phyloP scores from a whole-genome alignment of 1,139 yeast species.

The Zygoascus meyerae region DNA sequence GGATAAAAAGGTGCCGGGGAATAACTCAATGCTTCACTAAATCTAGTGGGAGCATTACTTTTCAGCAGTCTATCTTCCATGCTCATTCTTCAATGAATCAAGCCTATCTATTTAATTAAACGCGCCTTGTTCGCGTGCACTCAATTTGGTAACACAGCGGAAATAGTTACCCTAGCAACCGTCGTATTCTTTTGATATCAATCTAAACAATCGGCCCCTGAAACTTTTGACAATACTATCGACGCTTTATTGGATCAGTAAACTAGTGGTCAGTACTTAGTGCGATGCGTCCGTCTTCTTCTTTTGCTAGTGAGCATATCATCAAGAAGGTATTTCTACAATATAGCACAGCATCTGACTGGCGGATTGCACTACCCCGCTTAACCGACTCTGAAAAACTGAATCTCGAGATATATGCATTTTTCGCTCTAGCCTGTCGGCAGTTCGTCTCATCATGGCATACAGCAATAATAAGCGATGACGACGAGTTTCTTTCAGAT shows the following conservation, averaged over 20 bases:
- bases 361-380: conserved; percentile 30
- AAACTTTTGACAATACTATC: too few species aligned
- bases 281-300: too few species aligned
- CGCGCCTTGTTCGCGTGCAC: background rate
- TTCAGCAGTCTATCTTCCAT: background rate
- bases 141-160: background rate
- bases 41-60: background rate
- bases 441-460: conserved; percentile 47
- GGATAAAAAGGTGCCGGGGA: conserved; percentile 7
- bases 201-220: too few species aligned
- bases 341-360: conserved; percentile 15
- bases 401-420: conserved; percentile 41
- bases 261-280: too few species aligned
- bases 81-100: background rate
- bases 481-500: conserved; percentile 18
- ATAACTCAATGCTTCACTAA: conserved; percentile 2
- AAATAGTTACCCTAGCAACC: too few species aligned
- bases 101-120: background rate
- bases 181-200: too few species aligned
- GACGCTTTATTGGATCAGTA: too few species aligned
- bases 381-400: conserved; percentile 33
- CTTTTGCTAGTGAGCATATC: conserved; percentile 19
- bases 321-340: conserved; percentile 29
- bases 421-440: conserved; percentile 41
- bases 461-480: conserved; percentile 36